phyloP scores from a whole-genome alignment of 1,139 yeast genomes.

The Candida sp. region DNA sequence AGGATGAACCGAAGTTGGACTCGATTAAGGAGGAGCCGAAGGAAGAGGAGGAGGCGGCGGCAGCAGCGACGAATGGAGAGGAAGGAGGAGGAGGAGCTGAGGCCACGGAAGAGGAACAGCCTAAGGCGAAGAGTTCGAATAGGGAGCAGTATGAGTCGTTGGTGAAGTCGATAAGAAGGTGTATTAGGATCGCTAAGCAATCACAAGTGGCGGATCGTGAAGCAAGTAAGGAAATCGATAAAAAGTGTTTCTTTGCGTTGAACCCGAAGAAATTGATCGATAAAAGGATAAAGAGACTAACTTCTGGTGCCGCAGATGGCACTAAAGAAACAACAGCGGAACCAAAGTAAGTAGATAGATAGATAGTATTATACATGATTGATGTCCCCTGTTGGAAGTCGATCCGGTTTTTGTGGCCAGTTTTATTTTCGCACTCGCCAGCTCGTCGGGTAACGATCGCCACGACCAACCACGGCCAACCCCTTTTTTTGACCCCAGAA shows the following conservation, averaged over 20 bases:
- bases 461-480: neutral
- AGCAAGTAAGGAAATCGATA: conserved; percentile 64
- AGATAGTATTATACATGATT: neutral
- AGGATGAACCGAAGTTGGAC: conserved; percentile 14
- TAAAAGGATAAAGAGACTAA: conserved; percentile 34
- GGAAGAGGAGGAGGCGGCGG: conserved; percentile 11
- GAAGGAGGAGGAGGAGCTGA: neutral
- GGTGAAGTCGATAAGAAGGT: conserved; percentile 47
- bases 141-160: conserved; percentile 45
- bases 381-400: too few species aligned
- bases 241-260: conserved; percentile 63
- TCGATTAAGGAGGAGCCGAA: conserved; percentile 17
- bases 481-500: neutral
- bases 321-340: conserved; percentile 3
- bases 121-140: conserved; percentile 7
- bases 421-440: too few species aligned
- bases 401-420: too few species aligned
- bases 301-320: neutral
- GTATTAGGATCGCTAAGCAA: conserved; percentile 50
- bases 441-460: too few species aligned
- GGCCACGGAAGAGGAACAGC: conserved; percentile 5
- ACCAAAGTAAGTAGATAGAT: neutral
- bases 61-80: neutral
- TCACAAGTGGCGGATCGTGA: conserved; percentile 55
- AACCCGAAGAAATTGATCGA: conserved; percentile 59